Evolutionary conservation across 495 filamentous ascomycete genomes (phyloP).

Genomic region (Trichoderma virens): DNA sequence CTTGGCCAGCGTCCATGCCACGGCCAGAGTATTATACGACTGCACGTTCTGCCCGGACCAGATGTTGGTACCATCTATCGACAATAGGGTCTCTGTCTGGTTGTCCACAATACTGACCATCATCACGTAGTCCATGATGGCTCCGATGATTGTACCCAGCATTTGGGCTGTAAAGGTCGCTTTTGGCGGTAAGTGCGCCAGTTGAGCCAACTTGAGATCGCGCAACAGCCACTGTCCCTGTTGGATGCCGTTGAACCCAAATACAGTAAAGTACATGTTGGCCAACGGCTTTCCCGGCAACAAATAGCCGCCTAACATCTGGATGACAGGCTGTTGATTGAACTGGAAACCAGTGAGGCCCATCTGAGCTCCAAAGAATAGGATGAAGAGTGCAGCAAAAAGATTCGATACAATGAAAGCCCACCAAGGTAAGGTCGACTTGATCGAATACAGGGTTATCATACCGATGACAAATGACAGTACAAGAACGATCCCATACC

Average conservation of each 20-base stretch:
- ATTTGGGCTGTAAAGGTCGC: slow-evolving; percentile 34
- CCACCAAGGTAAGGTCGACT: slow-evolving; percentile 48
- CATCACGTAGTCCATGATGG: slow-evolving; percentile 34
- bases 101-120: slow-evolving; percentile 30
- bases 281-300: slow-evolving; percentile 26
- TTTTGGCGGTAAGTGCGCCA: slow-evolving; percentile 38
- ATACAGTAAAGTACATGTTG: slow-evolving; percentile 33
- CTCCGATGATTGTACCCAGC: slow-evolving; percentile 33
- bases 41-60: slow-evolving; percentile 27
- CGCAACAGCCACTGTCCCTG: slow-evolving; percentile 25
- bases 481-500: slow-evolving; percentile 42
- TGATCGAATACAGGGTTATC: slow-evolving; percentile 35
- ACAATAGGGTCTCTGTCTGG: slow-evolving; percentile 23
- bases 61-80: slow-evolving; percentile 29
- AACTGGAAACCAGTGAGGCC: slow-evolving; percentile 35
- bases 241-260: slow-evolving; percentile 26
- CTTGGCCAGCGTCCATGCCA: slow-evolving; percentile 28
- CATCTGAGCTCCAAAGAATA: slow-evolving; percentile 25
- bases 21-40: slow-evolving; percentile 25
- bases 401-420: slow-evolving; percentile 43
- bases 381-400: slow-evolving; percentile 27
- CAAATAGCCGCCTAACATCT: slow-evolving; percentile 29
- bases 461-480: slow-evolving; percentile 43
- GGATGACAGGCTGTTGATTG: slow-evolving; percentile 32
- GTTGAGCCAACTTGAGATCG: slow-evolving; percentile 36